These are phyloP conservation scores for Lumnitzera racemosa DNA, from an alignment of 345 rosid genomes.

Conservation along the genomic window DNA sequence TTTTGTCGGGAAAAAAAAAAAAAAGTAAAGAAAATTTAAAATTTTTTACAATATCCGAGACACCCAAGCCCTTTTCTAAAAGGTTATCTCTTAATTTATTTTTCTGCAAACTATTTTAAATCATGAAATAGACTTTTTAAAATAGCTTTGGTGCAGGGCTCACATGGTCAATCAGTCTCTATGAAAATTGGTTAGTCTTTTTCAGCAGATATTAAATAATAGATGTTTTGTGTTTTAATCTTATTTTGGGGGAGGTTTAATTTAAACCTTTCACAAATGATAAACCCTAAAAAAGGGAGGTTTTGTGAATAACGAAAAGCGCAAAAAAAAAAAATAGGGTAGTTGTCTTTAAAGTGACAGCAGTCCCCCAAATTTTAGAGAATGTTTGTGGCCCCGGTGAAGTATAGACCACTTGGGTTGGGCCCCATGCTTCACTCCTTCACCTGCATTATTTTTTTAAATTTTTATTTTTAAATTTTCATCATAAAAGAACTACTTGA, in stretches of 20 bases:
- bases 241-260: too few relatives aligned
- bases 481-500: too few relatives aligned
- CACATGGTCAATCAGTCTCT: conserved; percentile 29
- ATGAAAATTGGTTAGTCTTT: conserved; percentile 23
- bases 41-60: too few relatives aligned
- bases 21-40: too few relatives aligned
- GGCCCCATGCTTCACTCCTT: conserved; percentile 95
- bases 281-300: conserved; percentile 1
- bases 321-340: conserved; percentile 9
- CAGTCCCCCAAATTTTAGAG: conserved; percentile 98
- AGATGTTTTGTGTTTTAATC: too few relatives aligned
- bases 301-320: conserved; percentile 26
- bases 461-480: too few relatives aligned
- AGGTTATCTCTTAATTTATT: too few relatives aligned
- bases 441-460: conserved; percentile 31
- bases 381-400: conserved; percentile 99
- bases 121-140: background rate
- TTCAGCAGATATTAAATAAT: conserved; percentile 9
- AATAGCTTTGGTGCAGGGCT: conserved; percentile 16
- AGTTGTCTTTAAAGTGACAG: conserved; percentile 83
- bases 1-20: too few relatives aligned
- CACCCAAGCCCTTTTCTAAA: too few relatives aligned
- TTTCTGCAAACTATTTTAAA: too few relatives aligned
- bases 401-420: conserved; percentile 79
- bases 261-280: too few relatives aligned